Evolutionary conservation across 106 monocot species (phyloP).

Genomic region (Ottelia alismoides): DNA sequence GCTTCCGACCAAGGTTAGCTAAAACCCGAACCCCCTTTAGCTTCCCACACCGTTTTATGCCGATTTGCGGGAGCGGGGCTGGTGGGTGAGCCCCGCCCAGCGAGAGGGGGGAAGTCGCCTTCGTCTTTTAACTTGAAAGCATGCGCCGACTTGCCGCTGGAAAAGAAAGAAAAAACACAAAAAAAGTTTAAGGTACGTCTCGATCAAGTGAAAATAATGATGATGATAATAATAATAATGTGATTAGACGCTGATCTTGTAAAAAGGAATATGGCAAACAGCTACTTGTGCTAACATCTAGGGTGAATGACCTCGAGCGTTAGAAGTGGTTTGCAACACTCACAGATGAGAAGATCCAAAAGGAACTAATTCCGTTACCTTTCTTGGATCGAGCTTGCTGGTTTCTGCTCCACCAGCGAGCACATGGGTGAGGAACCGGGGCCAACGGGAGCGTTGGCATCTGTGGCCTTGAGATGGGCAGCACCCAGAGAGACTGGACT

Average conservation of each 20-base stretch:
- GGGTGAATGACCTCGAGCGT: no score
- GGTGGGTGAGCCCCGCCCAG: neutral
- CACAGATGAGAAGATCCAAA: no score
- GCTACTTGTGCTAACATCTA: no score
- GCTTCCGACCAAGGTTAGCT: neutral
- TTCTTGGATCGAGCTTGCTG: conserved; percentile 3
- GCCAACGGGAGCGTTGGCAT: neutral
- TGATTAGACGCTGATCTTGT: no score
- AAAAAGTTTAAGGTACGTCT: no score
- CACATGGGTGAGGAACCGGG: conserved; percentile 8
- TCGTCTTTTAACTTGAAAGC: conserved; percentile 46
- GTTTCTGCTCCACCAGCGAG: conserved; percentile 7
- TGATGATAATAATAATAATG: no score
- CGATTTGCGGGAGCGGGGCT: neutral
- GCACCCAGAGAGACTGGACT: conserved; percentile 16
- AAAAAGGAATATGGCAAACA: no score
- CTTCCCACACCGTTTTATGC: neutral
- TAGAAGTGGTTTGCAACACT: no score
- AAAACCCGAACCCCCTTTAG: neutral
- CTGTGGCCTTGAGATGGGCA: conserved; percentile 3
- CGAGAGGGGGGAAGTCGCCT: conserved; percentile 32
- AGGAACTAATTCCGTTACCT: conserved; percentile 12
- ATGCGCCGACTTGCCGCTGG: no score
- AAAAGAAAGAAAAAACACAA: no score
- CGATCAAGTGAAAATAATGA: no score